Conservation (phyloP, 345 rosid genomes). For the Eucalyptus sp. region DNA sequence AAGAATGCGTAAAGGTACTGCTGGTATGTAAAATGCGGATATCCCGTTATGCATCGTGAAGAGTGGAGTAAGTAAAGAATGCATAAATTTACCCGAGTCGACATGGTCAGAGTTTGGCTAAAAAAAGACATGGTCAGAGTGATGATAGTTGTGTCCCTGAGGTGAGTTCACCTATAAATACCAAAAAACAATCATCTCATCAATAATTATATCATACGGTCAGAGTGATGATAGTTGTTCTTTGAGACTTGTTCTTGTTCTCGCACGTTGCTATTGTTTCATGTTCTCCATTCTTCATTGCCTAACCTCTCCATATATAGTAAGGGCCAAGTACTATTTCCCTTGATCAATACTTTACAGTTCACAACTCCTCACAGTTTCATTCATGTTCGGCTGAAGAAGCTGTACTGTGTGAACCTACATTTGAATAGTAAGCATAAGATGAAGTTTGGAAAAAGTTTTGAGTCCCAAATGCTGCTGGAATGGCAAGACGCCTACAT, state of each 20-base stretch:
- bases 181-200: no score
- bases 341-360: background rate
- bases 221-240: background rate
- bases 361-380: background rate
- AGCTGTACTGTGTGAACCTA: background rate
- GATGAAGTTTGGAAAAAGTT: constrained; percentile 58
- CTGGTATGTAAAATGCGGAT: no score
- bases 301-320: background rate
- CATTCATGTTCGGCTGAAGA: background rate
- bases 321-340: background rate
- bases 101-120: no score
- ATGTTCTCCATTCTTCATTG: background rate
- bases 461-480: constrained; percentile 47
- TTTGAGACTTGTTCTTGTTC: background rate
- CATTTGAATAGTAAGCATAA: background rate
- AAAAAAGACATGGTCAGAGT: no score
- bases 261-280: background rate
- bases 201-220: no score
- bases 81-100: no score
- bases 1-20: no score
- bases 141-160: no score
- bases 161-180: no score
- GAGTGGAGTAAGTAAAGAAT: no score
- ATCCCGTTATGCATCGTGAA: no score
- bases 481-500: constrained; percentile 62